Base-by-base conservation (phyloP, 2,329 filamentous ascomycete genomes). In the Microcyclospora pomicola region DNA sequence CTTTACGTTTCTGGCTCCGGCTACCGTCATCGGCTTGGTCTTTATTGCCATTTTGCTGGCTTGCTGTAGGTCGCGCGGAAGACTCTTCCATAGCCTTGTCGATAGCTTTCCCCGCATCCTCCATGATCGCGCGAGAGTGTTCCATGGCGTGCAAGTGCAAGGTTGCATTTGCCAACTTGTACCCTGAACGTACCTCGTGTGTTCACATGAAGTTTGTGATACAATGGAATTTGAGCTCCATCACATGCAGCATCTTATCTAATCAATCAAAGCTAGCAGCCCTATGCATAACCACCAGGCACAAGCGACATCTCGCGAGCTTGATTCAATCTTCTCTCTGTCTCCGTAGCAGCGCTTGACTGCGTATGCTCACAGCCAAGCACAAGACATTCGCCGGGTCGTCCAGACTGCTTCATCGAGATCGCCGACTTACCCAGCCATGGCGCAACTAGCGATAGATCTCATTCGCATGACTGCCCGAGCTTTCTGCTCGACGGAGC, bases 391-490 rank as follows among this genome's bases (percentile, higher is more conserved):
- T 24, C 19, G 19, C 30, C 14, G 9, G 30, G 30, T 5, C 4
- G 5, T 5, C 9, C 9, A 31, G 30, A n/a, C 9, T 31, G 30
- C 14, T 24, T 24, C 19, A 24, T 24, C 19, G 19, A 5, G 19
- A 24, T 5, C 19, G 7, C 30, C 12, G 9, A 9, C 28, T 24
- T 4, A 9, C 6, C 14, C 46, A 48, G 54, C 45, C 50, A 66
- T 63, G 60, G 63, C 55, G 42, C 75, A 82, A 59, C 69, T 79
- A 47, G 76, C 77, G 38, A 75, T 86, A 59, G 79, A 80, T 31
- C 77, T 96, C 47, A 77, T 96, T 53, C 83, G 87, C 61, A 91
- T 80, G 38, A 82, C 86, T 30, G 80, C 78, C 53, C 82, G 86
- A 57, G 79, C 83, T 40, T 93, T 94, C 65, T 92, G 91, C 62